Base-by-base conservation (phyloP, 768 basidiomycete genomes). In the Termitomyces sp. region DNA sequence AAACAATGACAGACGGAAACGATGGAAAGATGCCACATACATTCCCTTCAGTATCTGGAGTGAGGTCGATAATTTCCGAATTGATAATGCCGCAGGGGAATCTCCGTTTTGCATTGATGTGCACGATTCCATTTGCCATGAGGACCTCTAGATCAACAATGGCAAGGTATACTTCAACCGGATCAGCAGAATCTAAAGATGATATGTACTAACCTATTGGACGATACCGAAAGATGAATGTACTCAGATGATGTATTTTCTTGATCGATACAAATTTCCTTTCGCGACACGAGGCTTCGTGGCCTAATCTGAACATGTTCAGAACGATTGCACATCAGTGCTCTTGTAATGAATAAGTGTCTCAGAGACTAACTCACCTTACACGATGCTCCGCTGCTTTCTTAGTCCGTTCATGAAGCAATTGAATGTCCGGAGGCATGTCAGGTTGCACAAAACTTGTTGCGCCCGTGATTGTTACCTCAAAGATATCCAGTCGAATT, bases 321-420 rank as follows among this genome's bases (percentile, higher is more conserved):
- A 39, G 2, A 9, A 25, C 17, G 2, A 37, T 7, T n/a, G 3
- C 2, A 51, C 23, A 10, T 27, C 9, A 17, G 14, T 3, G 19
- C 21, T 28, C 14, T 23, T 11, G 11, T 32, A 19, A 23, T 17
- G 23, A 21, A 37, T 2, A 10, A 41, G 5, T 28, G n/a, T n/a
- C n/a, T n/a, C n/a, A n/a, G 28, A 28, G 3, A 28, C 28, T 28
- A 28, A 32, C 57, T 45, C 14, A 49, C 52, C 44, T 58, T 40
- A 53, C 52, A 30, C 57, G 40, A 37, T 54, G 57, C 16, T 37
- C 52, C 19, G 39, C 32, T 8, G 28, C 52, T 34, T 54, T 58
- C 41, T 58, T 58, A n/a, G 57, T 54, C 9, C 47, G 47, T 40
- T 58, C 57, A 37, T 58, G 57, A 28, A 58, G 52, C n/a, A 58